phyloP scores from a whole-genome alignment of 2,329 filamentous ascomycete species.

The Penicillium sp. region DNA sequence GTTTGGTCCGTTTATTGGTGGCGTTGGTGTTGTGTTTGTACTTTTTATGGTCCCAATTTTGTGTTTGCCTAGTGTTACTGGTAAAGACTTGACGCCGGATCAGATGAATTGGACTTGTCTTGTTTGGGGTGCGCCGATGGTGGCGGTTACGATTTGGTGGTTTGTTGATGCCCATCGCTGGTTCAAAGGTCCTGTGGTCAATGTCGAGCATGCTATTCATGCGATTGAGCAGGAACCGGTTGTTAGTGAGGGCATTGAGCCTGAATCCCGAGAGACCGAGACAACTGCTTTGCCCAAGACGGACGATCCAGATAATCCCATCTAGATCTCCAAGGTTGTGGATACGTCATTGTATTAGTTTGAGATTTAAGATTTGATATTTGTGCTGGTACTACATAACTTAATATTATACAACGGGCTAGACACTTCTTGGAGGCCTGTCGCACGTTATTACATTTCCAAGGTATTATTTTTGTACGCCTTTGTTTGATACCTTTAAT shows the following conservation, averaged over 20 bases:
- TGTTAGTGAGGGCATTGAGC: conserved; percentile 27
- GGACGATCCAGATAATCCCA: conserved; percentile 9
- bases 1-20: conserved; percentile 58
- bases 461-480: background rate
- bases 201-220: conserved; percentile 55
- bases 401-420: background rate
- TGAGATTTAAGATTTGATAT: background rate
- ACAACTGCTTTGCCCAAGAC: conserved; percentile 10
- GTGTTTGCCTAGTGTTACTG: conserved; percentile 61
- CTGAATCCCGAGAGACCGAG: conserved; percentile 8
- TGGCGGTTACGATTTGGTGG: conserved; percentile 62
- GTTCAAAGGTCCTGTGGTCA: conserved; percentile 71
- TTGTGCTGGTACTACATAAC: too few species aligned
- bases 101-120: conserved; percentile 70
- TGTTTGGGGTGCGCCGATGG: conserved; percentile 66
- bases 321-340: background rate
- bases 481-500: background rate
- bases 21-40: conserved; percentile 59
- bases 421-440: background rate
- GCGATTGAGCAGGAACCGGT: conserved; percentile 23
- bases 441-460: background rate
- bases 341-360: background rate
- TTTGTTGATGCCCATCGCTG: conserved; percentile 63
- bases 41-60: conserved; percentile 67
- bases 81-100: conserved; percentile 51